Base-by-base conservation (phyloP, 2,329 filamentous ascomycete species). In the Trichoderma asperellum region DNA sequence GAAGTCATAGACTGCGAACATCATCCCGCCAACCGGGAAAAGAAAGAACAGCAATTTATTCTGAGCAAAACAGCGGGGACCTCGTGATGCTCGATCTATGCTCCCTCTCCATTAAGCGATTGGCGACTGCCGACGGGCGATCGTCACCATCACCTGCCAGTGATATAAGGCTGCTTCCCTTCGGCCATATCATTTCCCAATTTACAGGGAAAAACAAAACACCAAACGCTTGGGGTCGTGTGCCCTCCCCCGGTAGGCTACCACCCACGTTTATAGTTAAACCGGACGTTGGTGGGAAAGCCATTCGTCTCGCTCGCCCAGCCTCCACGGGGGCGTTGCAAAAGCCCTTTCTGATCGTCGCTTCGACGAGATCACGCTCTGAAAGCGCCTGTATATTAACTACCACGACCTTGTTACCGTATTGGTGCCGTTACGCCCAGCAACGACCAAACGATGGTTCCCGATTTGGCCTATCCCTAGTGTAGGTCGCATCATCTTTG, bases 1-100 rank as follows among this genome's bases (percentile, higher is more conserved):
- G 62, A 65, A 65, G 62, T 65, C 62, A 57, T 57, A 65, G 62
- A 47, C 29, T n/a, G 29, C 60, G 43, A 63, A 21, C 43, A 37
- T 37, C 47, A 62, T 62, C 40, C 40, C 40, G 18, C 18, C 40
- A 43, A 21, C 47, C 47, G 14, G 58, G 27, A 34, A 61, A 34
- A 49, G 21, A 35, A 35, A 21, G 16, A 49, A 21, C n/a, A 12
- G 21, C 10, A 47, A 47, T 21, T 49, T 49, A 49, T 21, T 24
- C 11, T 24, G 47, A 49, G 21, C 4, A 4, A 4, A 21, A 24
- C 47, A 49, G 40, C 40, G 40, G 32, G 24, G 62, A 14, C 62
- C 62, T 27, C 62, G 62, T 65, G 62, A 65, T 57, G 62, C 37
- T 24, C 27, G 53, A 53, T 56, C 18, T 35, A 57, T 55, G 34